Base-by-base conservation (phyloP, 352 stramenopile genomes). In the Globisporangium cylindrosporum region DNA sequence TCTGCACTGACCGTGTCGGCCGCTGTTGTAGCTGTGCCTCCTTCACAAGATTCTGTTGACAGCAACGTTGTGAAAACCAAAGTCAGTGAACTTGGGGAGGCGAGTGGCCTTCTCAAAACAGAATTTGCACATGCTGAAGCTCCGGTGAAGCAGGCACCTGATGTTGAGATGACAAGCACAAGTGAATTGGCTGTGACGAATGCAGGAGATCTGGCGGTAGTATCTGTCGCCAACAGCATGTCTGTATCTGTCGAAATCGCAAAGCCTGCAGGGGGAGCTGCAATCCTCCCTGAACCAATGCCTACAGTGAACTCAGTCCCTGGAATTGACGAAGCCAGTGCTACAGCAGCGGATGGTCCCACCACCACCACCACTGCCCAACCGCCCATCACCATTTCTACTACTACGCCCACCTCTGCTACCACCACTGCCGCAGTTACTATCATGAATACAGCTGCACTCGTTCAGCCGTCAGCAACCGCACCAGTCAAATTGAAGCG, bases 401-500 rank as follows among this genome's bases (percentile, higher is more conserved):
- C 27, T 56, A 20, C 51, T 24, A 36, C 64, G 25, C 59, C 22
- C 4, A 57, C n/a, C 6, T 10, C n/a, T 32, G 12, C 14, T 38
- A 12, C 14, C 46, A 59, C 5, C 18, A 66, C 20, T n/a, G 60
- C 15, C 3, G 25, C 43, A 29, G 3, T 18, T n/a, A 10, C 25
- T 34, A 20, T 41, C 36, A 43, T 4, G 36, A 43, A 10, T 22
- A 36, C 69, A 25, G 48, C 15, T 48, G 27, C 20, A n/a, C 10
- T 25, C 24, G 25, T 43, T 8, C 29, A 64, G 61, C 36, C 46
- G 10, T 25, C 49, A 8, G 46, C 25, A 60, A 60, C 27, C 34
- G 53, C 59, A 25, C 32, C 29, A 3, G 41, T 67, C 25, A 79
- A 79, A 64, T 6, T 59, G n/a, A 73, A 66, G 38, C 63, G 77